Evolutionary conservation across 225 moss, liverwort and hornwort genomes (phyloP).

Genomic region (Bryum argenteum): DNA sequence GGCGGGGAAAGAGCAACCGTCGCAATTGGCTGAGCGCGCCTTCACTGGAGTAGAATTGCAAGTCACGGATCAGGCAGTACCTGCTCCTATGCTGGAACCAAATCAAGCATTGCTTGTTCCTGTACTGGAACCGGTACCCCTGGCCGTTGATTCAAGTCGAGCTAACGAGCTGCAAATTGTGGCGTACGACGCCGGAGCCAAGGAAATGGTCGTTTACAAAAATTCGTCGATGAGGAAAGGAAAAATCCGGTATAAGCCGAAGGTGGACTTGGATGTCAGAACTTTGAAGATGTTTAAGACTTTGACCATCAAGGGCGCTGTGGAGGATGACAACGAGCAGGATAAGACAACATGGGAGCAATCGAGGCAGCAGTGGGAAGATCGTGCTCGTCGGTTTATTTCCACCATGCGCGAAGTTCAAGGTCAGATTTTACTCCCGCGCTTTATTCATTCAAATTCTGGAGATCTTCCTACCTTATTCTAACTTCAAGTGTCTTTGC

Average conservation of each 20-base stretch:
- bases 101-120: slow-evolving; percentile 6
- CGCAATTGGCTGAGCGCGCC: slow-evolving; percentile 1
- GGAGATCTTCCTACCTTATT: background rate
- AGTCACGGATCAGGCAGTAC: background rate
- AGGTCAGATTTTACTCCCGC: slow-evolving; percentile 36
- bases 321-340: slow-evolving; percentile 34
- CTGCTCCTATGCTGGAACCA: too few species aligned
- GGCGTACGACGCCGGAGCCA: slow-evolving; percentile 41
- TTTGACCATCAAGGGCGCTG: slow-evolving; percentile 36
- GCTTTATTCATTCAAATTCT: slow-evolving; percentile 2
- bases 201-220: slow-evolving; percentile 44
- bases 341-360: slow-evolving; percentile 51
- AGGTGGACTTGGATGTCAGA: slow-evolving; percentile 46
- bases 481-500: background rate
- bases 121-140: slow-evolving; percentile 27
- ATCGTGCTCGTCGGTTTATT: slow-evolving; percentile 48
- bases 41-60: slow-evolving; percentile 21
- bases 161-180: slow-evolving; percentile 51
- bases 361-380: slow-evolving; percentile 42
- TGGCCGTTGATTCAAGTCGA: slow-evolving; percentile 13
- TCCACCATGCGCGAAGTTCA: slow-evolving; percentile 60
- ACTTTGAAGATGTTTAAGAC: slow-evolving; percentile 48
- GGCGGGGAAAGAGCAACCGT: slow-evolving; percentile 16
- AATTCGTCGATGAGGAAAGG: slow-evolving; percentile 27
- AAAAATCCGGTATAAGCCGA: slow-evolving; percentile 49